phyloP scores from a whole-genome alignment of 306 rosid species.

The Pyrus betulifolia region DNA sequence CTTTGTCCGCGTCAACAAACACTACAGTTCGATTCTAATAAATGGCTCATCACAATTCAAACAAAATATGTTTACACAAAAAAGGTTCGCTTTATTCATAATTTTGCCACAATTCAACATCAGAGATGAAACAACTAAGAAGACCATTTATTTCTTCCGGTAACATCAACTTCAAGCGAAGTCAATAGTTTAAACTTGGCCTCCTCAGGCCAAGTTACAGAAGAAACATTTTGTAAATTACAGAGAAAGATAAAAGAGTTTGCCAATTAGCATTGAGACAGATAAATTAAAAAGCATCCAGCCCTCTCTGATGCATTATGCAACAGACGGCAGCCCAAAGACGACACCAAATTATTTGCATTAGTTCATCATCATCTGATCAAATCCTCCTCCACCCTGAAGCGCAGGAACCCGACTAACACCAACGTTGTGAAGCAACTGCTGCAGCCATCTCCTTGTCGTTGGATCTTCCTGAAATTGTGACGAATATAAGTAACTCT shows the following conservation, averaged over 20 bases:
- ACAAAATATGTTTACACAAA: background rate
- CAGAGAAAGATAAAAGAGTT: background rate
- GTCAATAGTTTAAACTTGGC: background rate
- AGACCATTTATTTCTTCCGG: background rate
- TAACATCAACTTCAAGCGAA: background rate
- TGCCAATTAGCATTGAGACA: constrained; percentile 1
- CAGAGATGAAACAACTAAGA: background rate
- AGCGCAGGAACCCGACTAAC: constrained; percentile 32
- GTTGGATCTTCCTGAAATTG: constrained; percentile 62
- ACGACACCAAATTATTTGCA: background rate
- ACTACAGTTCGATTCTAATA: no score
- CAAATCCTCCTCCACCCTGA: constrained; percentile 51
- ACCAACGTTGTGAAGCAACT: constrained; percentile 58
- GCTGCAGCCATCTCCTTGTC: constrained; percentile 65
- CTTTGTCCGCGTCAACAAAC: no score
- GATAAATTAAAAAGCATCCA: background rate
- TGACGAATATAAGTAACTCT: background rate
- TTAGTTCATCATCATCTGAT: constrained; percentile 36
- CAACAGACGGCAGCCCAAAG: background rate
- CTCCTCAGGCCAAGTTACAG: background rate
- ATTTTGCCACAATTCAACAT: background rate
- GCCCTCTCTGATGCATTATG: constrained; percentile 2
- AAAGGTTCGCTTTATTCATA: background rate
- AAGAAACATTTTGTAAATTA: background rate
- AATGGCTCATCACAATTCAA: background rate